These are phyloP conservation scores for Nannochloropsis gaditana DNA, from an alignment of 108 stramenopile species.

Conservation along the genomic window DNA sequence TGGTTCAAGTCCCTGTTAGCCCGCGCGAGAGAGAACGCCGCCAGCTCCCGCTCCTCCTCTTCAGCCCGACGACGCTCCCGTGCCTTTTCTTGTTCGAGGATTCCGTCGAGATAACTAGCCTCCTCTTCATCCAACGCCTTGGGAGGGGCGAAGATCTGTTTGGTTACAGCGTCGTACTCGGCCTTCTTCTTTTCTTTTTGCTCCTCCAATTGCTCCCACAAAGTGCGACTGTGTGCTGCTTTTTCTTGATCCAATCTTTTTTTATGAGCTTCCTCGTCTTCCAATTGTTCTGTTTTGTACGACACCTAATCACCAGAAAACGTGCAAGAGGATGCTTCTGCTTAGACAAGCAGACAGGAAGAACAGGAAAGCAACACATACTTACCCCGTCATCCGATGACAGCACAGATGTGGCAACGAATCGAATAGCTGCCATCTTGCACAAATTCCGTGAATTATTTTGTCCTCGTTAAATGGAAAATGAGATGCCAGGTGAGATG, in stretches of 20 bases:
- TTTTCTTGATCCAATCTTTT: background rate
- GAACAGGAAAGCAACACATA: background rate
- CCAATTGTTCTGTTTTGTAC: background rate
- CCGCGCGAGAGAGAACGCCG: slow-evolving; percentile 1
- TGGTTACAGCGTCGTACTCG: slow-evolving; percentile 36
- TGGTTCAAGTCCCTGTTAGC: background rate
- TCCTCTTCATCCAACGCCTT: slow-evolving; percentile 40
- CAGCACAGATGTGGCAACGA: background rate
- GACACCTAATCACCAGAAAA: background rate
- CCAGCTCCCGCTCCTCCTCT: slow-evolving; percentile 16
- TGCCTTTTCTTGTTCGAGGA: background rate
- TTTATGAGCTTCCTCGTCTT: background rate
- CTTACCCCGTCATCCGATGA: slow-evolving; percentile 16
- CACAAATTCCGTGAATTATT: too few species aligned
- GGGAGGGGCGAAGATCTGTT: slow-evolving; percentile 37
- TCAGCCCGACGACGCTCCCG: background rate
- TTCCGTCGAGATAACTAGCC: slow-evolving; percentile 1
- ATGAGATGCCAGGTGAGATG: too few species aligned
- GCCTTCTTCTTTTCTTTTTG: slow-evolving; percentile 42
- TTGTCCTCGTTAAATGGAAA: too few species aligned
- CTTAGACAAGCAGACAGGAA: too few species aligned
- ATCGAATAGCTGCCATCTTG: background rate
- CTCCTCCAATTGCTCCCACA: slow-evolving; percentile 36
- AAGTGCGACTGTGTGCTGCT: background rate
- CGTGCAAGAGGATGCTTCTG: background rate